Evolutionary conservation across 768 basidiomycete genomes (phyloP), one percentile per base, ranked within the genome.

Genomic region (Suillus lakei): DNA sequence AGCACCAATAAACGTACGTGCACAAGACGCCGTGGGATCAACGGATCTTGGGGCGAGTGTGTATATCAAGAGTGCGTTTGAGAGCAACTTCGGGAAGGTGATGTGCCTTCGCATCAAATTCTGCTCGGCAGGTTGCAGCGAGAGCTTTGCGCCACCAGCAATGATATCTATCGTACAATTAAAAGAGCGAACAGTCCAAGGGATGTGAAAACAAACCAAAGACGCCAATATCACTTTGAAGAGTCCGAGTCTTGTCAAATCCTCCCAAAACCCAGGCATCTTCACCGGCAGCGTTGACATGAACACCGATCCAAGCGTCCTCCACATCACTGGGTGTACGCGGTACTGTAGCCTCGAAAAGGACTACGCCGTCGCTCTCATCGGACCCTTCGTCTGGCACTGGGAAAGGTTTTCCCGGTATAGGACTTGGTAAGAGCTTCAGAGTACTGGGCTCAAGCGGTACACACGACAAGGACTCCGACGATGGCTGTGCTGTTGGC

Each of bases 361-460:
- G 76, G 5, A 88, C 88, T 2, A 90, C 79, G 0, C 91, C 91
- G 64, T 92, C 91, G 10, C 89, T 90, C 73, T 94, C 91, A 61
- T 91, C 90, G 0, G 84, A 74, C 0, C 92, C 92, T 74, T 90
- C 88, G 18, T 85, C 75, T 16, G 91, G 89, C 0, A 85, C 77
- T 6, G 92, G 93, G 69, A 93, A 93, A 13, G 79, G 74, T 48
- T 75, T 77, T 3, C 82, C 85, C 13, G 81, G 79, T 12, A 81
- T 69, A 30, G 90, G 87, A 68, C 83, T 83, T 1, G 93, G 93
- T 9, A 95, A 78, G 8, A 92, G 83, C 71, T 83, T 88, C 32
- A 91, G 78, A 4, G 78, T 77, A 5, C 70, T 69, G 2, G 92
- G 89, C 39, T 67, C 70, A 26, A 86, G 71, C 21, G 78, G 54